Evolutionary conservation across 2,329 filamentous ascomycete genomes (phyloP).

Genomic region (Cercospora janseana): DNA sequence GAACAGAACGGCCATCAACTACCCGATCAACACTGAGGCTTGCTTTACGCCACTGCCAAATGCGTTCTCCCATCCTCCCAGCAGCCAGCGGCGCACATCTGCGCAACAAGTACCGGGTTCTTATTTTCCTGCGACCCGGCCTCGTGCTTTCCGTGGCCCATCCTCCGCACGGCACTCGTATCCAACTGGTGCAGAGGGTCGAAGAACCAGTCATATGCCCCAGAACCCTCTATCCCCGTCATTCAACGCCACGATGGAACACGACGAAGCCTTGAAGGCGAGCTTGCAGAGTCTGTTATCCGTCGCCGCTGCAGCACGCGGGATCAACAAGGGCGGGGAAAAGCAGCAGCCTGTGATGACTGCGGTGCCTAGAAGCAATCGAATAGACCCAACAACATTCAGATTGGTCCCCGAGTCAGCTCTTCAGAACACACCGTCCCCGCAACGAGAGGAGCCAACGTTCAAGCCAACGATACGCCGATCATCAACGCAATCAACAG

Average conservation of each 20-base stretch:
- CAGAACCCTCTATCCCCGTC: constrained; percentile 70
- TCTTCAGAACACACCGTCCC: constrained; percentile 37
- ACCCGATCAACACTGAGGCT: constrained; percentile 50
- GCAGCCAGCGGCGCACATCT: constrained; percentile 52
- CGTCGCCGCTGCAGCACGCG: constrained; percentile 86
- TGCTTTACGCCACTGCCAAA: constrained; percentile 85
- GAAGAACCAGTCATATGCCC: constrained; percentile 51
- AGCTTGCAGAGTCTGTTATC: constrained; percentile 93
- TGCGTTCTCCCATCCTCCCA: constrained; percentile 81
- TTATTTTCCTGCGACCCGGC: constrained; percentile 44
- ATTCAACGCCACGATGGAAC: constrained; percentile 68
- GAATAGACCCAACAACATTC: constrained; percentile 53
- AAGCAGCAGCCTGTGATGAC: constrained; percentile 34
- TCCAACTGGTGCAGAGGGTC: constrained; percentile 37
- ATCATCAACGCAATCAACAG: constrained; percentile 32
- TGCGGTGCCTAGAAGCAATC: constrained; percentile 29
- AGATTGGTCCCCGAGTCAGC: constrained; percentile 61
- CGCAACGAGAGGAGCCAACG: constrained; percentile 32
- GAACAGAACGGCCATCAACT: constrained; percentile 77
- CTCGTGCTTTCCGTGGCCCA: constrained; percentile 30
- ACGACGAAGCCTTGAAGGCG: constrained; percentile 87
- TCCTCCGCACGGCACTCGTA: constrained; percentile 36
- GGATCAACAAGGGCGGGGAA: constrained; percentile 64
- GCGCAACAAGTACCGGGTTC: constrained; percentile 48
- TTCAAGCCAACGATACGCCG: constrained; percentile 40